A percentile compares a stretch with the other conserved stretches of the same genome.
Conservation (phyloP, 306 rosid species). For the Prunus mongolica region DNA sequence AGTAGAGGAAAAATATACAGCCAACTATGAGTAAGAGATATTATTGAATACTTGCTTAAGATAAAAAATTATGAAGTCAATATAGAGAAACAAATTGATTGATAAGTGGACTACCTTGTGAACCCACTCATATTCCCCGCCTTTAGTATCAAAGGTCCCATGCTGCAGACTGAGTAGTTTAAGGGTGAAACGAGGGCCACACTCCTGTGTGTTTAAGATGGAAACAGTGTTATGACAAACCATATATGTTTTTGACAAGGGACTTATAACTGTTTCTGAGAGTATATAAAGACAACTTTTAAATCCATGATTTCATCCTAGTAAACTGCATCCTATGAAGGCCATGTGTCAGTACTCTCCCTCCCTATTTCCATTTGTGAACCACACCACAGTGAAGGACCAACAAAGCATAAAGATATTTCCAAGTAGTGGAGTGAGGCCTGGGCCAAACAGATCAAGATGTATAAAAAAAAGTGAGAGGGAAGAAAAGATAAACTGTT, state of each 20-base stretch:
- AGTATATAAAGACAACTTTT: neutral
- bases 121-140: constrained; percentile 94
- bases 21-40: neutral
- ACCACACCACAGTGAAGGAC: neutral
- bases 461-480: neutral
- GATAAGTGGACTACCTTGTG: constrained; percentile 65
- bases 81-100: neutral
- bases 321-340: neutral
- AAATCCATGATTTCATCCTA: neutral
- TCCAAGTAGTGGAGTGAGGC: neutral
- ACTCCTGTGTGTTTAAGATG: constrained; percentile 52
- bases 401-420: neutral
- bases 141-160: constrained; percentile 77
- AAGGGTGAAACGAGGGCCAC: constrained; percentile 90
- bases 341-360: neutral
- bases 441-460: neutral
- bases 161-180: constrained; percentile 77
- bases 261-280: neutral
- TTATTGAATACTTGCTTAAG: neutral
- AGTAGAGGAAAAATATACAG: constrained; percentile 8
- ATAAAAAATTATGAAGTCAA: constrained; percentile 2
- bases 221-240: neutral
- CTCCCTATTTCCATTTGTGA: neutral
- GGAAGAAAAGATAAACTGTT: neutral
- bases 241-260: neutral